Evolutionary conservation across 164 flowering plant species (phyloP).

Genomic region (Piper betle): DNA sequence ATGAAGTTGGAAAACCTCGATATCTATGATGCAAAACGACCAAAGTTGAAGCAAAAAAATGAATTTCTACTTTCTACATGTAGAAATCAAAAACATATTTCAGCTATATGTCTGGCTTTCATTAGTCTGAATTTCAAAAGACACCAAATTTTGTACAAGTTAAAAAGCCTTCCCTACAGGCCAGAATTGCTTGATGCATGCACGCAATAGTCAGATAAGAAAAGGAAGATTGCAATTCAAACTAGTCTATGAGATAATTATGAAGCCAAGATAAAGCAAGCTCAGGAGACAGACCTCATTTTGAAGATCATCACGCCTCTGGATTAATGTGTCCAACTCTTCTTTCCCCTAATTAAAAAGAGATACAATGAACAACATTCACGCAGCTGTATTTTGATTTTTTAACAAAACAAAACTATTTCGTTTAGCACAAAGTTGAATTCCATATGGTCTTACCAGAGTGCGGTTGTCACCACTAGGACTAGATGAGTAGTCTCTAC

Average conservation of each 20-base stretch:
- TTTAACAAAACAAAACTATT: not conserved
- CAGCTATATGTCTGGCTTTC: not conserved
- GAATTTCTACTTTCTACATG: not conserved
- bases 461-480: slow-evolving; percentile 35
- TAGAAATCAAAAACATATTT: too few relatives aligned
- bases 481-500: slow-evolving; percentile 38
- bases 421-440: not conserved
- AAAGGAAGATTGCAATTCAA: not conserved
- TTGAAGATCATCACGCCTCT: slow-evolving; percentile 51
- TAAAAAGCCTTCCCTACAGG: too few relatives aligned
- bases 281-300: slow-evolving; percentile 41
- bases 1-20: not conserved
- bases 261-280: too few relatives aligned
- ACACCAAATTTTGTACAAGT: not conserved
- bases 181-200: not conserved
- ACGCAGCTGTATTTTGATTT: not conserved
- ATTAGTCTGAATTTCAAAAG: too few relatives aligned
- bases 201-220: not conserved
- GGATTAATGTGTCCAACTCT: slow-evolving; percentile 34
- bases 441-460: slow-evolving; percentile 24
- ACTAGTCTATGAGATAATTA: not conserved
- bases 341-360: slow-evolving; percentile 32
- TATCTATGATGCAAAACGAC: too few relatives aligned
- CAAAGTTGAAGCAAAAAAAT: not conserved
- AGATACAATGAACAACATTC: not conserved